phyloP scores from a whole-genome alignment of 2,329 filamentous ascomycete genomes.

The Diaporthe australafricana region DNA sequence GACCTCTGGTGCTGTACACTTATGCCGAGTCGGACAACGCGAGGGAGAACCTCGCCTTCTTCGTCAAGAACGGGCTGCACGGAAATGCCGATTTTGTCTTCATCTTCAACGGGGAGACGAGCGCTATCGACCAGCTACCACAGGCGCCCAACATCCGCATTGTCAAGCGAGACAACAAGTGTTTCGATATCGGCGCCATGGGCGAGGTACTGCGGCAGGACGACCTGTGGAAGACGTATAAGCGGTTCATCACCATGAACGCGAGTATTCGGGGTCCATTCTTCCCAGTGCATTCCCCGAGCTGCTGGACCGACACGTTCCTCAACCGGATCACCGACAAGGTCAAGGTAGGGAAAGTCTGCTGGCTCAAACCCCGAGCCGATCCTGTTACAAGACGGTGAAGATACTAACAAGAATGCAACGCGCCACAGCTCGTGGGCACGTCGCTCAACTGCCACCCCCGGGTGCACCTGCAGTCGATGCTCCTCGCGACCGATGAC shows the following conservation, averaged over 20 bases:
- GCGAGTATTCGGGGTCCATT: conserved; percentile 49
- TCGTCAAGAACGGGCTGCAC: conserved; percentile 48
- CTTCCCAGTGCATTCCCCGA: conserved; percentile 45
- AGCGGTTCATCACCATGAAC: conserved; percentile 48
- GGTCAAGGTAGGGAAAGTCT: conserved; percentile 44
- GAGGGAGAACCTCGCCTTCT: conserved; percentile 48
- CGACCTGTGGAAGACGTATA: conserved; percentile 47
- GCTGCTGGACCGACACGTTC: conserved; percentile 49
- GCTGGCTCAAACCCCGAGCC: not conserved
- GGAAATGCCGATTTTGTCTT: conserved; percentile 50
- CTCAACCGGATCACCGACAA: conserved; percentile 46
- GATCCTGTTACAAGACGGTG: not conserved
- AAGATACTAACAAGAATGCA: not conserved
- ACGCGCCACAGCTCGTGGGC: conserved; percentile 46
- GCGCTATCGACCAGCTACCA: conserved; percentile 40
- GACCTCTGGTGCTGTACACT: conserved; percentile 47
- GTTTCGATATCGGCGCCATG: conserved; percentile 48
- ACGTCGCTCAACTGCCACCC: conserved; percentile 49
- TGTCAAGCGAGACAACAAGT: conserved; percentile 44
- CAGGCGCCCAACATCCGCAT: conserved; percentile 45
- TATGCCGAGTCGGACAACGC: conserved; percentile 47
- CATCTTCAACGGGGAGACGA: conserved; percentile 49
- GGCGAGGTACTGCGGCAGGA: conserved; percentile 46
- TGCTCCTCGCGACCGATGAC: conserved; percentile 49
- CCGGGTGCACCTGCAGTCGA: conserved; percentile 47